Evolutionary conservation across 331 rosid genomes (phyloP).

Genomic region (Saraca asoca): DNA sequence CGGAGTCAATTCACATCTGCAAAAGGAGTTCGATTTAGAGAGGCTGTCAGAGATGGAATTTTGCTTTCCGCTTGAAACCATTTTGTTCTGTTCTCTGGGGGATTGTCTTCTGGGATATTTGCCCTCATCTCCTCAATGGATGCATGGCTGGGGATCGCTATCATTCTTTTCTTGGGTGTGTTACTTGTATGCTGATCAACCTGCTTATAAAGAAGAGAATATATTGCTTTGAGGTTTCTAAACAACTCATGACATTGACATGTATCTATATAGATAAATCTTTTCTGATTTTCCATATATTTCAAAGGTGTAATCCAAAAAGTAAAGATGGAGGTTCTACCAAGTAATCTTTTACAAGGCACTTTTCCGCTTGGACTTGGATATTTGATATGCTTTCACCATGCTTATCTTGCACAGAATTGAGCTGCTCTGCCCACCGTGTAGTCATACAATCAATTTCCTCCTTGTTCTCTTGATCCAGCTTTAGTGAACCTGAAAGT

Average conservation of each 20-base stretch:
- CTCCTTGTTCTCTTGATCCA: slow-evolving; percentile 68
- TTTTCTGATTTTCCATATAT: background rate
- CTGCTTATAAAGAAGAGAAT: slow-evolving; percentile 38
- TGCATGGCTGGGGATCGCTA: slow-evolving; percentile 60
- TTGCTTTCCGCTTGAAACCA: slow-evolving; percentile 49
- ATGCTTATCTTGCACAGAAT: slow-evolving; percentile 56
- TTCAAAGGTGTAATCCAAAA: background rate
- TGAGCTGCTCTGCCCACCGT: slow-evolving; percentile 54
- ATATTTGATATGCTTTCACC: slow-evolving; percentile 54
- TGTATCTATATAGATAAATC: background rate
- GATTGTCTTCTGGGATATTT: slow-evolving; percentile 42
- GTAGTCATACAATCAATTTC: slow-evolving; percentile 63
- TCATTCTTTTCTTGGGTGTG: slow-evolving; percentile 43
- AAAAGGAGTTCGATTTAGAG: slow-evolving; percentile 70
- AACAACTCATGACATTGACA: background rate
- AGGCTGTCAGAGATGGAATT: slow-evolving; percentile 40
- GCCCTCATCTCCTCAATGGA: slow-evolving; percentile 81
- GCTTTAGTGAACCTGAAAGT: slow-evolving; percentile 53
- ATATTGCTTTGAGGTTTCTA: background rate
- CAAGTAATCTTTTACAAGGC: slow-evolving; percentile 68
- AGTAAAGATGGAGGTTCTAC: slow-evolving; percentile 39
- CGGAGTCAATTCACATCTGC: slow-evolving; percentile 54
- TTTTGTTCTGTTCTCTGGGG: slow-evolving; percentile 36
- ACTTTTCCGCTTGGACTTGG: slow-evolving; percentile 60
- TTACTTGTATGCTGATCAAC: slow-evolving; percentile 52